Base-by-base conservation (phyloP, 441 rosid species). In the Isatis lusitanica region DNA sequence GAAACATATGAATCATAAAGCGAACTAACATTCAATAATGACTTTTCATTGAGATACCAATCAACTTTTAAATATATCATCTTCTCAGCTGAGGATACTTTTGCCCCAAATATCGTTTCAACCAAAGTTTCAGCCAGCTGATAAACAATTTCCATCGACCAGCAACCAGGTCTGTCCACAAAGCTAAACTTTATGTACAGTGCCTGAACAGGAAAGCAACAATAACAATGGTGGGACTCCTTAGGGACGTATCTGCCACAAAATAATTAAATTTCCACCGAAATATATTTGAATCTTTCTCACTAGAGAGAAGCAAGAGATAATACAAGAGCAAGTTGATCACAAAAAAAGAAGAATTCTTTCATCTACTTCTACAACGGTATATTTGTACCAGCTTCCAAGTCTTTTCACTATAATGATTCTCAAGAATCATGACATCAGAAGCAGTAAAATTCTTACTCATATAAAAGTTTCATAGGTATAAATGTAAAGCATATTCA, bases 361-460 rank as follows among this genome's bases (percentile, higher is more conserved):
- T 68, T 71, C 74, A 74, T 69, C 80, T 61, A 72, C 69, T 39
- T 75, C 24, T 70, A 72, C 80, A 78, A 48, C 28, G 28, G 74
- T 68, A 74, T 74, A 74, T 76, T 77, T 38, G 68, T 71, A 74
- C 74, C 81, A 83, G 84, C 85, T 82, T 82, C 82, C 89, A 83
- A 80, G 83, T 79, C 85, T 80, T 80, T 73, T 73, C 71, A 71
- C 77, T 74, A 78, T 53, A 48, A 78, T 36, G 78, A 68, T 73
- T 78, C 74, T 78, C 78, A 78, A 82, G 75, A 74, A 76, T 77
- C 80, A 83, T 83, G 85, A 83, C 81, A 83, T 72, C 79, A 75
- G 55, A 71, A 26, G 72, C 70, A 62, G 80, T 78, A 80, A 76
- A 85, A 26, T 26, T 63, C 75, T 70, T 66, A 78, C 63, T 64